Evolutionary conservation across 2,329 filamentous ascomycete genomes (phyloP), one percentile per base, ranked within the genome.

Genomic region (Chrysoporthe deuterocubensis): DNA sequence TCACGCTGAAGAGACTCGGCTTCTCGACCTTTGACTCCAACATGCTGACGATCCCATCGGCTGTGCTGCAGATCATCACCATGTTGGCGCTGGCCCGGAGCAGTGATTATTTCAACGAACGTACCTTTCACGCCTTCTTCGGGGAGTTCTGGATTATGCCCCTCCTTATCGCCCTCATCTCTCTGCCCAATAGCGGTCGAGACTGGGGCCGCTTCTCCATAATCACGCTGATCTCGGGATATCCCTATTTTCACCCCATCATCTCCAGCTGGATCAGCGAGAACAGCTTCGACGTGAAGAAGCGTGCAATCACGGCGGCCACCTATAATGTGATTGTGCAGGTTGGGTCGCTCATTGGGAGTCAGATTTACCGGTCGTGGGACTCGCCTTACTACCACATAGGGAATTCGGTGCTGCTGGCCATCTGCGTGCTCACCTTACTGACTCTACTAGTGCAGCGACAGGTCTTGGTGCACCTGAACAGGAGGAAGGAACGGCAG

Each of bases 11-110:
- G 70, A 80, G 84, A 2, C 78, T 90, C 4, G 87, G 82, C 14
- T 89, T 89, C 77, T 77, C 77, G 61, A 87, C 86, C 1, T 86
- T 91, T 73, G 77, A 87, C 43, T 85, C 84, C 40, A 91, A 90
- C 71, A 79, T 92, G 69, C 81, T 91, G 32, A 87, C 87, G 0
- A 89, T 90, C 16, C 87, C 87, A 0, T 83, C 85, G 0, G 85
- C 84, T 18, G 81, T 80, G 0, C 75, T 89, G 1, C 87, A 87
- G 73, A 87, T 89, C 69, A 66, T 87, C 60, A 86, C 86, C 57
- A 83, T 89, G 76, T 74, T 89, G 18, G 74, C 79, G 1, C 81
- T 86, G 68, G 85, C 87, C 0, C 86, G 81, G 76, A 79, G 84
- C 58, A 86, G 84, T 6, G 85, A 88, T 66, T 80, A 82, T 67